Conservation (phyloP, 139 green algal species). For the Coelastrella sp. region DNA sequence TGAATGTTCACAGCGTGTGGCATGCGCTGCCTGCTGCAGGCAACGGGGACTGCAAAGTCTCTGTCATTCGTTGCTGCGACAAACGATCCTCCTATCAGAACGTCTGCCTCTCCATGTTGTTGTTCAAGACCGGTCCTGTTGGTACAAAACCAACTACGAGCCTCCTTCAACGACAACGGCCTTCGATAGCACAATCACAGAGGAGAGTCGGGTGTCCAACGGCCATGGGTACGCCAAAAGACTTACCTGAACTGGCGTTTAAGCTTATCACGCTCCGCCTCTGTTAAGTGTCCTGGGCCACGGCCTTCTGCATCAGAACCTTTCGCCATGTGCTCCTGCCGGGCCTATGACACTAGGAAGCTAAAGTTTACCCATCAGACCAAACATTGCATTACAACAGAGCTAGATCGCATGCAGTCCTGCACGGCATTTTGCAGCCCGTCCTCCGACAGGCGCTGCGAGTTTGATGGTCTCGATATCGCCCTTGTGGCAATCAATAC, state of each 20-base stretch:
- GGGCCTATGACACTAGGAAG: not conserved
- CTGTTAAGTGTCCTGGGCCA: slow-evolving; percentile 5
- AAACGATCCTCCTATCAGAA: not conserved
- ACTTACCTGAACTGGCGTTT: slow-evolving; percentile 51
- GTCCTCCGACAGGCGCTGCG: not conserved
- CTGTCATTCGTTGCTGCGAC: not conserved
- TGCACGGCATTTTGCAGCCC: not conserved
- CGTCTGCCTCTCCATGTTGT: no score
- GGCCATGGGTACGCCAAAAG: not conserved
- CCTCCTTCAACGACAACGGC: not conserved
- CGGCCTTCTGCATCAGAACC: slow-evolving; percentile 2
- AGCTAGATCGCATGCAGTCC: not conserved
- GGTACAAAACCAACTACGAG: no score
- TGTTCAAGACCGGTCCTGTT: no score
- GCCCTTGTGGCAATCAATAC: not conserved
- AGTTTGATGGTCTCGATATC: not conserved
- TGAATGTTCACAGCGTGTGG: not conserved
- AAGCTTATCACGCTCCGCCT: slow-evolving; percentile 36
- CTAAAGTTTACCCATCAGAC: not conserved
- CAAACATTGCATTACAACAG: not conserved
- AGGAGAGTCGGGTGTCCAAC: not conserved
- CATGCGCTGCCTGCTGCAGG: not conserved
- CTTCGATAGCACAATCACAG: not conserved
- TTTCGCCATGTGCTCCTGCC: not conserved
- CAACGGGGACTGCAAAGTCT: not conserved